Evolutionary conservation across 2,329 filamentous ascomycete species (phyloP).

Genomic region (Diaporthe vexans): DNA sequence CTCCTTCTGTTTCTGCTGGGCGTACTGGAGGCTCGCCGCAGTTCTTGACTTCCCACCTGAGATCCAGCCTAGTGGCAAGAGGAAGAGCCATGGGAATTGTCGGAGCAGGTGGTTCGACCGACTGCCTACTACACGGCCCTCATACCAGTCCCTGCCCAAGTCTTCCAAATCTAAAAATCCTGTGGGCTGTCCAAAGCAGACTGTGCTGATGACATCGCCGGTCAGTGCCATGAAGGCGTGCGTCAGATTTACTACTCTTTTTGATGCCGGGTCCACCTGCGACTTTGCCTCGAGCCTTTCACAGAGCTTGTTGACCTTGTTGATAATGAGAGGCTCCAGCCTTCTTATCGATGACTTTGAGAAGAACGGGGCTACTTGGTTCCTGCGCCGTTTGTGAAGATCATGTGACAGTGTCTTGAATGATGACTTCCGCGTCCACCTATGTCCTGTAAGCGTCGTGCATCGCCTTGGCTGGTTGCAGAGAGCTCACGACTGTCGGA

Average conservation of each 20-base stretch:
- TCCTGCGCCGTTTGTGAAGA: constrained; percentile 2
- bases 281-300: constrained; percentile 12
- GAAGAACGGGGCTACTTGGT: constrained; percentile 11
- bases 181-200: constrained; percentile 2
- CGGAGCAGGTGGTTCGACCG: constrained; percentile 17
- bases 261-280: not conserved
- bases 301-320: constrained; percentile 5
- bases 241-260: constrained; percentile 5
- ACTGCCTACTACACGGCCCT: not conserved
- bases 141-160: constrained; percentile 16
- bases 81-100: constrained; percentile 15
- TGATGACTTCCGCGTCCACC: constrained; percentile 9
- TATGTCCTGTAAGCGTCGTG: not conserved
- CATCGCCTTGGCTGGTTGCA: not conserved
- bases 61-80: not conserved
- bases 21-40: not conserved
- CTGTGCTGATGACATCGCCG: constrained; percentile 14
- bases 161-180: constrained; percentile 9
- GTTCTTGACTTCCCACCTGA: not conserved
- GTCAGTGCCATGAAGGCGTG: constrained; percentile 18
- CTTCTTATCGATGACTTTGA: constrained; percentile 16
- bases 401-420: constrained; percentile 14
- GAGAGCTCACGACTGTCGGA: constrained; percentile 14
- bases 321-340: constrained; percentile 5
- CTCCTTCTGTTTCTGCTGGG: constrained; percentile 21